phyloP scores from a whole-genome alignment of 805 yeast species.

The Candida yuanshanica region DNA sequence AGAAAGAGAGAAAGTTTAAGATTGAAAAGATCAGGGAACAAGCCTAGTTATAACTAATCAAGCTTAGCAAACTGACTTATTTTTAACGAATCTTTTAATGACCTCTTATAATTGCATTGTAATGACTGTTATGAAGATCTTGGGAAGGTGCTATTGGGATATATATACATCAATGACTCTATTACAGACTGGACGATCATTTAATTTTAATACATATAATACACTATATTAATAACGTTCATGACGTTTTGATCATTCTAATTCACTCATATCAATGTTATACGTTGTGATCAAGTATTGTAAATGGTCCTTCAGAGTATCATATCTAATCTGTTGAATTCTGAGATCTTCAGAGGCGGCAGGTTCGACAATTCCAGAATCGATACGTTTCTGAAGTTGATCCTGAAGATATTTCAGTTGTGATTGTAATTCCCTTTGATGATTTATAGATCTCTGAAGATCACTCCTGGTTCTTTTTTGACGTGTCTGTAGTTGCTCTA shows the following conservation, averaged over 20 bases:
- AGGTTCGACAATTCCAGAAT: too few species aligned
- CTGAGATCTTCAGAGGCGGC: neutral
- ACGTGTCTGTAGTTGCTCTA: constrained; percentile 1
- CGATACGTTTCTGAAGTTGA: neutral
- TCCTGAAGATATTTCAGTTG: constrained; percentile 5
- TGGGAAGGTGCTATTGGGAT: too few species aligned
- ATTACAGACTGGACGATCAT: too few species aligned
- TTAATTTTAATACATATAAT: neutral
- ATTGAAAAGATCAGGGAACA: constrained; percentile 36
- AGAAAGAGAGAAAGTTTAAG: constrained; percentile 49
- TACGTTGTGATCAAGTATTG: neutral
- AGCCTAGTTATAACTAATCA: neutral
- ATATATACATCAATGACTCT: too few species aligned
- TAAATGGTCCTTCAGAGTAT: neutral
- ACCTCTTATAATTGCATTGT: neutral
- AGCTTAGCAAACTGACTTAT: neutral
- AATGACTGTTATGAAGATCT: neutral
- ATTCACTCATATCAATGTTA: neutral
- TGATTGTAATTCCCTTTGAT: constrained; percentile 2
- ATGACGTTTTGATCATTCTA: neutral
- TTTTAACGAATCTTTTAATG: neutral
- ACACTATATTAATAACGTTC: neutral
- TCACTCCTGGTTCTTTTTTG: neutral
- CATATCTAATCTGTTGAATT: neutral
- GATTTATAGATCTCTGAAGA: constrained; percentile 2